Evolutionary conservation across 1,284 basidiomycete species (phyloP).

Genomic region (Veloboletus limbatus): DNA sequence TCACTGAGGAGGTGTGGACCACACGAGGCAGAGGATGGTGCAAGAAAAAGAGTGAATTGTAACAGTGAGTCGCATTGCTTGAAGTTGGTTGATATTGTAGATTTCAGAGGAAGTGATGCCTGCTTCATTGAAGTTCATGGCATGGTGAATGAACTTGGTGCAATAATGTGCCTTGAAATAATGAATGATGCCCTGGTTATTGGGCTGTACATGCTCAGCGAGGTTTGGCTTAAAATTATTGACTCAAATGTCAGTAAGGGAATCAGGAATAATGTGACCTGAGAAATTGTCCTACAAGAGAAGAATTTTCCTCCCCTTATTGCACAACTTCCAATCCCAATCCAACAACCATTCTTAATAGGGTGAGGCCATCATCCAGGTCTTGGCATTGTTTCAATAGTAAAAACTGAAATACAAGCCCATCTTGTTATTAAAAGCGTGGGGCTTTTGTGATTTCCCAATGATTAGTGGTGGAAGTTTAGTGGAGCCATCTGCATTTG

Average conservation of each 20-base stretch:
- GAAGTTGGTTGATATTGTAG: background rate
- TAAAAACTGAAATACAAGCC: slow-evolving; percentile 25
- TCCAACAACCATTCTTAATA: slow-evolving; percentile 16
- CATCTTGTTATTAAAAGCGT: slow-evolving; percentile 22
- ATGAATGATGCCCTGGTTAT: slow-evolving; percentile 1
- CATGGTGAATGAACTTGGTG: background rate
- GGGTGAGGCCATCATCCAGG: slow-evolving; percentile 28
- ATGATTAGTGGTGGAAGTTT: slow-evolving; percentile 25
- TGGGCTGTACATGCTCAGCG: background rate
- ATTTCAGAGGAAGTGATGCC: background rate
- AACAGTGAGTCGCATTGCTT: background rate
- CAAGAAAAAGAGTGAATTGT: no score
- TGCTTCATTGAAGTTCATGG: background rate
- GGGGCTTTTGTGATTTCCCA: slow-evolving; percentile 21
- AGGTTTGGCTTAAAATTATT: background rate
- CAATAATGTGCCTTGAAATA: background rate
- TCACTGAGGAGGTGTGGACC: no score
- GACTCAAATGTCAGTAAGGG: background rate
- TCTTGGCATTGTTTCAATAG: slow-evolving; percentile 27
- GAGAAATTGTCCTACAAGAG: slow-evolving; percentile 5
- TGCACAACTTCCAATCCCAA: background rate
- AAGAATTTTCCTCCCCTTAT: background rate
- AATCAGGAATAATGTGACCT: background rate
- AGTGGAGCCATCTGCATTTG: slow-evolving; percentile 25
- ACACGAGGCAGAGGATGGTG: no score